Percentiles rank a stretch among this genome's conserved stretches.
Conservation (phyloP, 2,329 filamentous ascomycete species). For the Colletotrichum sp. region DNA sequence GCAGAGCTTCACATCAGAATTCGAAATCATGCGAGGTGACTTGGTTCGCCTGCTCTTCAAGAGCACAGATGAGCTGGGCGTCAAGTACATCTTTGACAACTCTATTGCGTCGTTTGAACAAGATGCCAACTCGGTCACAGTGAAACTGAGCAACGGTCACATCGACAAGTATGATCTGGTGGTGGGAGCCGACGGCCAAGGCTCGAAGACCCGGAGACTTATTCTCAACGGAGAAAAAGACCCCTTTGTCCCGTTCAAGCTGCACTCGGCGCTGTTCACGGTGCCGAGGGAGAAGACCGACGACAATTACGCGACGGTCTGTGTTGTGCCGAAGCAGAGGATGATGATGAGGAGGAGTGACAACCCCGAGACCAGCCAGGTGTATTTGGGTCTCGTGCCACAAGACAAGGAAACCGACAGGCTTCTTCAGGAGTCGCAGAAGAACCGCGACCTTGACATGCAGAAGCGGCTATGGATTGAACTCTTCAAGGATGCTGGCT, state of each 20-base stretch:
- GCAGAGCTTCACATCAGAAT: slow-evolving; percentile 58
- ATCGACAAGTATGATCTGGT: slow-evolving; percentile 53
- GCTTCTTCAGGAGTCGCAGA: not conserved
- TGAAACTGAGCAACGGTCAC: slow-evolving; percentile 47
- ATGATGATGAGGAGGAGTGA: slow-evolving; percentile 4
- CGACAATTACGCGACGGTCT: slow-evolving; percentile 10
- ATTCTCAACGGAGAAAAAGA: slow-evolving; percentile 36
- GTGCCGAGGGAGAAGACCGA: slow-evolving; percentile 27
- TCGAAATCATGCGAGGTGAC: slow-evolving; percentile 64
- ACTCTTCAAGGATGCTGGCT: slow-evolving; percentile 36
- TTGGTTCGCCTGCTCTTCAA: slow-evolving; percentile 56
- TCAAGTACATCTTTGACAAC: slow-evolving; percentile 30
- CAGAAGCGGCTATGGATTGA: slow-evolving; percentile 36
- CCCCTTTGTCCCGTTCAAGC: slow-evolving; percentile 26
- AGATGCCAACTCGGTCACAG: slow-evolving; percentile 35
- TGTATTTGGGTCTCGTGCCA: slow-evolving; percentile 2
- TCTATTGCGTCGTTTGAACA: slow-evolving; percentile 33
- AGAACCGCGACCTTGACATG: slow-evolving; percentile 13
- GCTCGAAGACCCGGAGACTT: slow-evolving; percentile 50
- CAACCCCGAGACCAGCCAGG: slow-evolving; percentile 19
- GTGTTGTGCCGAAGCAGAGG: not conserved
- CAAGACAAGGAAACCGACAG: not conserved
- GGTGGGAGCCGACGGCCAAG: slow-evolving; percentile 60
- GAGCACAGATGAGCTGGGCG: slow-evolving; percentile 29
- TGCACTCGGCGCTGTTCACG: slow-evolving; percentile 37